Evolutionary conservation across 179 eudicot species (phyloP).

Genomic region (Gypsophila paniculata): DNA sequence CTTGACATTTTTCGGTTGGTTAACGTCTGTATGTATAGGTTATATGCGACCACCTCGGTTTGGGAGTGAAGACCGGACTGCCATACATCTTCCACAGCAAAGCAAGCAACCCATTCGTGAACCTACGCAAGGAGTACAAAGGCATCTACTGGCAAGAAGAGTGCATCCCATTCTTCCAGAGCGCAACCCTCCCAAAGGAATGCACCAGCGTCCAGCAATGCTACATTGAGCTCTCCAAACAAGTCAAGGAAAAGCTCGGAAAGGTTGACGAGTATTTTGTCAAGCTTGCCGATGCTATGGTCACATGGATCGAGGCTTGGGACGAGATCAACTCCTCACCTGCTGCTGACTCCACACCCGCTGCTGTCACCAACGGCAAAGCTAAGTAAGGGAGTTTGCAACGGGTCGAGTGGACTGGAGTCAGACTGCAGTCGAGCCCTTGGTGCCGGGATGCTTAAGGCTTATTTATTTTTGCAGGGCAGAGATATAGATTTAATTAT

Average conservation of each 20-base stretch:
- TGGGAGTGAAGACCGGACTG: slow-evolving; percentile 72
- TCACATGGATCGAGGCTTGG: slow-evolving; percentile 79
- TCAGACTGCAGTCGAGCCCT: neutral
- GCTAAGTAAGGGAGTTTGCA: slow-evolving; percentile 9
- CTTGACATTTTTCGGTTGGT: too few species aligned
- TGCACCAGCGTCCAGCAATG: slow-evolving; percentile 68
- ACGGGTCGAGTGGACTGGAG: neutral
- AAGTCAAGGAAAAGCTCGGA: slow-evolving; percentile 64
- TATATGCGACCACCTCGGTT: slow-evolving; percentile 65
- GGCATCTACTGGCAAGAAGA: slow-evolving; percentile 91
- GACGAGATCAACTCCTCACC: slow-evolving; percentile 59
- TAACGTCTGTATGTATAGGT: slow-evolving; percentile 40
- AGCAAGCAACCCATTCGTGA: slow-evolving; percentile 79
- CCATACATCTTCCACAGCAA: slow-evolving; percentile 88
- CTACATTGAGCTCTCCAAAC: slow-evolving; percentile 59
- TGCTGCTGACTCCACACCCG: slow-evolving; percentile 27
- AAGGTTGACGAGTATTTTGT: slow-evolving; percentile 60
- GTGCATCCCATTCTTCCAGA: slow-evolving; percentile 78
- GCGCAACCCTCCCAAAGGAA: slow-evolving; percentile 50
- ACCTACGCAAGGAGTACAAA: slow-evolving; percentile 70
- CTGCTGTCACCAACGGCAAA: slow-evolving; percentile 7
- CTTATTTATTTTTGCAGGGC: slow-evolving; percentile 18
- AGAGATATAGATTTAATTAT: slow-evolving; percentile 10
- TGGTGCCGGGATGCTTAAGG: neutral
- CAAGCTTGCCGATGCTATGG: slow-evolving; percentile 77